Conservation (phyloP, 2,329 filamentous ascomycete species). For the Stemphylium vesicarium region DNA sequence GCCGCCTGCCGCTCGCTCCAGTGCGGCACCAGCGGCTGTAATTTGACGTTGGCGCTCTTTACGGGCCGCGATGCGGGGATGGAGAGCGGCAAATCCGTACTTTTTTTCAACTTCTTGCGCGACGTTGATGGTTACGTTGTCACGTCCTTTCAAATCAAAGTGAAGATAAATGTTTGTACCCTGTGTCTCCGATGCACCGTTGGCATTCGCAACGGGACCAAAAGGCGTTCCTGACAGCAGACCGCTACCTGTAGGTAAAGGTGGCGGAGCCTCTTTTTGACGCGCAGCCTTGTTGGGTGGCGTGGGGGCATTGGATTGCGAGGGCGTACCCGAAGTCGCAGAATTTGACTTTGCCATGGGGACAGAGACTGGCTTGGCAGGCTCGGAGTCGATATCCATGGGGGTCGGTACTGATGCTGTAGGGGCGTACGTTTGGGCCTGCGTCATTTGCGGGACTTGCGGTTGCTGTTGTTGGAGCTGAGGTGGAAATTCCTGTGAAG, state of each 20-base stretch:
- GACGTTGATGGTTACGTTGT: constrained; percentile 94
- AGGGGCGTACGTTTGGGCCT: constrained; percentile 11
- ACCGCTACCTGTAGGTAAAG: constrained; percentile 67
- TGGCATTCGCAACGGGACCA: constrained; percentile 58
- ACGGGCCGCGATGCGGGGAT: constrained; percentile 88
- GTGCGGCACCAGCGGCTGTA: constrained; percentile 82
- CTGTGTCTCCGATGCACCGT: constrained; percentile 50
- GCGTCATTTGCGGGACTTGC: constrained; percentile 9
- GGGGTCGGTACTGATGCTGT: constrained; percentile 32
- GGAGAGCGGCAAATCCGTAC: constrained; percentile 92
- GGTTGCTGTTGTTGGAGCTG: constrained; percentile 27
- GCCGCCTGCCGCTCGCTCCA: constrained; percentile 78
- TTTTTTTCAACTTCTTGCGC: constrained; percentile 90
- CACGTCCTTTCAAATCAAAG: constrained; percentile 79
- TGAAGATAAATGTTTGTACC: constrained; percentile 81
- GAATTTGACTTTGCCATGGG: constrained; percentile 46
- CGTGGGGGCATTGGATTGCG: constrained; percentile 57
- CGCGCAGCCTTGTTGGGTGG: constrained; percentile 63
- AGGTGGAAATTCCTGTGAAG: constrained; percentile 33
- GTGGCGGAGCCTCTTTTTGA: constrained; percentile 62
- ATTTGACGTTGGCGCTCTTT: constrained; percentile 87
- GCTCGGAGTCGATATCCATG: constrained; percentile 49
- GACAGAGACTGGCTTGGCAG: constrained; percentile 30
- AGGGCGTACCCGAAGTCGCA: constrained; percentile 45
- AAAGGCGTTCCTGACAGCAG: constrained; percentile 68